Conservation (phyloP, 2,329 filamentous ascomycete genomes). For the Chrysoporthe austroafricana region DNA sequence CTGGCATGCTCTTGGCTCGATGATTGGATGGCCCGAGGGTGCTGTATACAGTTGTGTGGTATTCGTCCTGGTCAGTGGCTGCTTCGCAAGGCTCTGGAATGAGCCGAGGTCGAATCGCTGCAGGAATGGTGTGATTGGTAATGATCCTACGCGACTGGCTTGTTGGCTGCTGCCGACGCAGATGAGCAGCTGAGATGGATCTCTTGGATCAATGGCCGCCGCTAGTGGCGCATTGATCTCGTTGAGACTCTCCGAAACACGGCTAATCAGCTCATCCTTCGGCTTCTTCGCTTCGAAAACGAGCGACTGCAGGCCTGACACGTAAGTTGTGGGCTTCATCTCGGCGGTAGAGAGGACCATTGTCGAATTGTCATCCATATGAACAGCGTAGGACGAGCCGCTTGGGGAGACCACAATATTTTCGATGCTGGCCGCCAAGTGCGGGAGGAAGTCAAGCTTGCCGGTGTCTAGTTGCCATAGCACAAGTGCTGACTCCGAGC, state of each 20-base stretch:
- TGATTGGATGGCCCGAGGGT: conserved; percentile 70
- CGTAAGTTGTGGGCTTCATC: conserved; percentile 79
- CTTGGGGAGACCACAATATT: conserved; percentile 79
- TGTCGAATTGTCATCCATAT: conserved; percentile 88
- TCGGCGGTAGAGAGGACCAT: conserved; percentile 92
- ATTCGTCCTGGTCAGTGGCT: conserved; percentile 87
- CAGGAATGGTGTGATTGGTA: conserved; percentile 61
- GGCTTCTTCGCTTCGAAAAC: conserved; percentile 54
- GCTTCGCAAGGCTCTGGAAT: conserved; percentile 78
- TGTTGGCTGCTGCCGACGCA: conserved; percentile 68
- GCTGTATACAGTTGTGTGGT: conserved; percentile 79
- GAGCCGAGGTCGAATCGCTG: conserved; percentile 87
- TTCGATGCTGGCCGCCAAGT: conserved; percentile 83
- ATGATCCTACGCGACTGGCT: conserved; percentile 54
- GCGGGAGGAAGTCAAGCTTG: conserved; percentile 82
- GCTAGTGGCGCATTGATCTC: conserved; percentile 57
- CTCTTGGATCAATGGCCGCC: conserved; percentile 64
- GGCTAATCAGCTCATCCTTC: conserved; percentile 57
- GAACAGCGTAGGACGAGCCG: conserved; percentile 81
- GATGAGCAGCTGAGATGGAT: conserved; percentile 67
- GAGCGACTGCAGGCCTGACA: conserved; percentile 78
- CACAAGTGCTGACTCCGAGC: conserved; percentile 84
- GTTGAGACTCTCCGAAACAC: conserved; percentile 52
- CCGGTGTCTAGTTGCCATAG: conserved; percentile 93
- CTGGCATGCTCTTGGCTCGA: conserved; percentile 77